Percentiles rank a stretch among this genome's conserved stretches.
phyloP scores from a whole-genome alignment of 257 asterid genomes.

The Galeopsis tetrahit region DNA sequence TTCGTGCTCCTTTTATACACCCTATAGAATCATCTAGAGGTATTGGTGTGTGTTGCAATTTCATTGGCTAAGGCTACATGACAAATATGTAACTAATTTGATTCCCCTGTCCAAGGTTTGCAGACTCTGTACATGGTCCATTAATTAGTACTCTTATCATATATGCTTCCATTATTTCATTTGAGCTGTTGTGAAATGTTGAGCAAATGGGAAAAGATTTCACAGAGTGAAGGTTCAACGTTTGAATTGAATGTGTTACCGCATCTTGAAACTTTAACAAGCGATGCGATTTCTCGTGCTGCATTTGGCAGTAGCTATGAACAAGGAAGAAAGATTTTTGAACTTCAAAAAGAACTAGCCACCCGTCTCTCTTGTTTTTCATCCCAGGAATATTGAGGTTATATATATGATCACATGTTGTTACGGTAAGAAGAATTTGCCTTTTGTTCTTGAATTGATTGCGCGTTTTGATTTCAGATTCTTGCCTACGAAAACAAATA shows the following conservation, averaged over 20 bases:
- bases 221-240: conserved; percentile 31
- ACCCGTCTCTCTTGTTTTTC: conserved; percentile 26
- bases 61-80: no score
- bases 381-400: conserved; percentile 60
- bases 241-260: conserved; percentile 67
- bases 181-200: conserved; percentile 59
- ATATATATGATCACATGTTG: no score
- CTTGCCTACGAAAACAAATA: conserved; percentile 52
- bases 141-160: no score
- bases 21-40: no score
- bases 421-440: no score
- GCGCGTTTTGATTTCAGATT: conserved; percentile 31
- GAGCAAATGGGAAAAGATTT: conserved; percentile 66
- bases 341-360: conserved; percentile 58
- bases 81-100: no score
- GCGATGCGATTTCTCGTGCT: conserved; percentile 64
- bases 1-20: no score
- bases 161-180: conserved; percentile 59
- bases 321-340: conserved; percentile 63
- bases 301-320: conserved; percentile 68
- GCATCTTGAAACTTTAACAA: conserved; percentile 51
- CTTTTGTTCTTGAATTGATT: background rate
- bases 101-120: no score
- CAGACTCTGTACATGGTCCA: no score
- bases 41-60: no score